Percentiles rank a stretch among this genome's conserved stretches.
Conservation (phyloP, 2,329 filamentous ascomycete species). For the Botryotinia globosa region DNA sequence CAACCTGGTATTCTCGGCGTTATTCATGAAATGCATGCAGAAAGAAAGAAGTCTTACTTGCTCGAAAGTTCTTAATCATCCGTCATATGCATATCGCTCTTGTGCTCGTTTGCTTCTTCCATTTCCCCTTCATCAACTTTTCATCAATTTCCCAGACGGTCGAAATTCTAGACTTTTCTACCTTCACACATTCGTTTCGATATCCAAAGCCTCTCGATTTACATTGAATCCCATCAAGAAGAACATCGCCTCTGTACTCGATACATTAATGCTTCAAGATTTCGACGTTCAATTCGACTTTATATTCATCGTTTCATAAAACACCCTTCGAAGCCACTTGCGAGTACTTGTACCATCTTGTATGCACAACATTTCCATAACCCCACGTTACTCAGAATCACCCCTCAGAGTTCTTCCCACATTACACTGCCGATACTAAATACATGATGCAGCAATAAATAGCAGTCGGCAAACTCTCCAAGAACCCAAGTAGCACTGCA, state of each 20-base stretch:
- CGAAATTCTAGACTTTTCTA: background rate
- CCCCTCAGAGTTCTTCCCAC: conserved; percentile 11
- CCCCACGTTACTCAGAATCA: conserved; percentile 16
- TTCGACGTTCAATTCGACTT: background rate
- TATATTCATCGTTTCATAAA: background rate
- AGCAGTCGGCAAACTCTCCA: conserved; percentile 7
- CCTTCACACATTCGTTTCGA: background rate
- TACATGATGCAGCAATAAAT: conserved; percentile 12
- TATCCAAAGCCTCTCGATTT: background rate
- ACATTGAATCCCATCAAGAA: background rate
- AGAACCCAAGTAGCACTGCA: conserved; percentile 3
- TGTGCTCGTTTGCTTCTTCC: background rate
- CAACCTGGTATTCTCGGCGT: background rate
- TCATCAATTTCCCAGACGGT: background rate
- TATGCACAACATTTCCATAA: conserved; percentile 10
- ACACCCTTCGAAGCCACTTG: background rate
- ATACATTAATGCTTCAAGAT: background rate
- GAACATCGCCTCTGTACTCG: background rate
- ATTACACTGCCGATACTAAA: conserved; percentile 16
- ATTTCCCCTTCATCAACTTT: conserved; percentile 4
- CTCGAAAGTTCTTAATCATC: background rate
- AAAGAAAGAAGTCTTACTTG: conserved; percentile 17
- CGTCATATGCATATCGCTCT: background rate
- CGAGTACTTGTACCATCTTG: conserved; percentile 9
- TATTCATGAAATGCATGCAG: conserved; percentile 9